phyloP scores from a whole-genome alignment of 2,329 filamentous ascomycete species.

The Aspergillus sp. region DNA sequence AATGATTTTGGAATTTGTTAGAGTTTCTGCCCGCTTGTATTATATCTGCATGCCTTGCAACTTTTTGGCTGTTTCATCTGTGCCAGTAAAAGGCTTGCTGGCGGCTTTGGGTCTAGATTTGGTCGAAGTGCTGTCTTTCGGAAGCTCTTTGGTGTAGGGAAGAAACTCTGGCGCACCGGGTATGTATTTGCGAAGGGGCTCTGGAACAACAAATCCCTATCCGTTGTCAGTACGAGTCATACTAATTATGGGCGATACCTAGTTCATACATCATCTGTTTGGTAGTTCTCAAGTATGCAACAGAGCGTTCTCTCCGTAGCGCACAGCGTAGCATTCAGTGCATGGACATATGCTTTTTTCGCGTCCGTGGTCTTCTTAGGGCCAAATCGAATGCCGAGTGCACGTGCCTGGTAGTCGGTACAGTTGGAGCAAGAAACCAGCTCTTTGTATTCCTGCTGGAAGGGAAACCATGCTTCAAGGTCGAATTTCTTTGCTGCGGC shows the following conservation, averaged over 20 bases:
- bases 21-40: neutral
- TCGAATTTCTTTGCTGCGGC: conserved; percentile 91
- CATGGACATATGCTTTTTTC: conserved; percentile 93
- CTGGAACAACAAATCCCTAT: conserved; percentile 75
- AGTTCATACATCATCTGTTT: conserved; percentile 72
- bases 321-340: conserved; percentile 83
- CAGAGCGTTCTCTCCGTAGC: conserved; percentile 91
- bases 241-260: neutral
- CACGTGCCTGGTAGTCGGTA: conserved; percentile 93
- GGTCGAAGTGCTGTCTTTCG: conserved; percentile 68
- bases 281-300: conserved; percentile 95
- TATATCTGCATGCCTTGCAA: conserved; percentile 44
- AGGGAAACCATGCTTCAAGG: conserved; percentile 94
- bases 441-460: conserved; percentile 97
- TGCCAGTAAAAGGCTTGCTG: conserved; percentile 25
- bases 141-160: conserved; percentile 80
- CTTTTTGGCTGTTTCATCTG: conserved; percentile 40
- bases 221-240: conserved; percentile 20
- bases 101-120: conserved; percentile 51
- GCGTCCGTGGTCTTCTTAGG: conserved; percentile 80
- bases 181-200: conserved; percentile 83
- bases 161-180: conserved; percentile 87
- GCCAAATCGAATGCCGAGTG: conserved; percentile 88
- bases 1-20: too few relatives aligned
- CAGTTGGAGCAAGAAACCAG: conserved; percentile 97